A percentile compares a stretch with the other conserved stretches of the same genome.
Conservation (phyloP, 164 flowering plant species). For the Vitis rupestris region DNA sequence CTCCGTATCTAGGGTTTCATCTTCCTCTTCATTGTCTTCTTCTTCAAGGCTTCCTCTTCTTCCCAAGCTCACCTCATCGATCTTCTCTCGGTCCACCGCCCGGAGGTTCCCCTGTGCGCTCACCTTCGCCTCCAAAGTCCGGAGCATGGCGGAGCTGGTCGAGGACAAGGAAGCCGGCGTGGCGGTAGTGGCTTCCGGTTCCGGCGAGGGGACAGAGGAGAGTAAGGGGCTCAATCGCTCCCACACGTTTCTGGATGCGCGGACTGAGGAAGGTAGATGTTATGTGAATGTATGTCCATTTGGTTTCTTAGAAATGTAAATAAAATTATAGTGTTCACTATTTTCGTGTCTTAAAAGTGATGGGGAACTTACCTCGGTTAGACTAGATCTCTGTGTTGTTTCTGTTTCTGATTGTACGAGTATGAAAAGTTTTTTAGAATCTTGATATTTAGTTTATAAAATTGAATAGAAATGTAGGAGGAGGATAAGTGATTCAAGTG, state of each 20-base stretch:
- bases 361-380: too few relatives aligned
- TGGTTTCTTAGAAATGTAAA: neutral
- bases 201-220: constrained; percentile 9
- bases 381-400: too few relatives aligned
- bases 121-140: constrained; percentile 12
- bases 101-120: constrained; percentile 9
- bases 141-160: constrained; percentile 43
- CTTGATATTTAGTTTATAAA: too few relatives aligned
- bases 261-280: constrained; percentile 44
- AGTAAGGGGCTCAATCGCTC: constrained; percentile 21
- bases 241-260: constrained; percentile 44
- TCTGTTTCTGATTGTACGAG: too few relatives aligned
- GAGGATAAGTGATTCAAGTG: too few relatives aligned
- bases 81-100: constrained; percentile 7
- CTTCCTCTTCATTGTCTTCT: neutral
- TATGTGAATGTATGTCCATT: neutral
- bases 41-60: constrained; percentile 10
- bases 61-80: constrained; percentile 1
- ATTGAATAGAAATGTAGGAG: too few relatives aligned
- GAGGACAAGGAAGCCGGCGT: constrained; percentile 31
- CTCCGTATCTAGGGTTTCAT: constrained; percentile 27
- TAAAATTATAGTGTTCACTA: neutral
- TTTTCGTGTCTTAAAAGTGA: too few relatives aligned
- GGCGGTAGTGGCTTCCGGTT: constrained; percentile 6
- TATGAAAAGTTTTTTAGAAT: too few relatives aligned